Conservation (phyloP, 768 basidiomycete genomes). For the Megacollybia marginata region DNA sequence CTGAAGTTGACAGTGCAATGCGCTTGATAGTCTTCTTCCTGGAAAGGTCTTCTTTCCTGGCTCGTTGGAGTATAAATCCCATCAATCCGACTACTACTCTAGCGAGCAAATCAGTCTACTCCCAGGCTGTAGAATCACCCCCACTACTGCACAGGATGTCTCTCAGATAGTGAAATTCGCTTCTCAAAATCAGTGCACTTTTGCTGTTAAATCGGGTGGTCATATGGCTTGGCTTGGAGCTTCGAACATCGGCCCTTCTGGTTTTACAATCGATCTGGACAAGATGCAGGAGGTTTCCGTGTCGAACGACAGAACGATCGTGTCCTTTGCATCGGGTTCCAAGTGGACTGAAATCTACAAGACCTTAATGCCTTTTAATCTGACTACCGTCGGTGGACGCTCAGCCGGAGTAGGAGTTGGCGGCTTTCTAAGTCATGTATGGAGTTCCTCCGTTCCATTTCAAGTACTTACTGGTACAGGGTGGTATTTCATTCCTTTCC, state of each 20-base stretch:
- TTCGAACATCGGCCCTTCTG: constrained; percentile 3
- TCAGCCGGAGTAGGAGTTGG: constrained; percentile 6
- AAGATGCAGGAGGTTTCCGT: constrained; percentile 3
- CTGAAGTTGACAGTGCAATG: too few species aligned
- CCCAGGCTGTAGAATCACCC: constrained; percentile 8
- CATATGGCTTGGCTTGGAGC: constrained; percentile 2
- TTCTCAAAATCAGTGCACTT: constrained; percentile 2
- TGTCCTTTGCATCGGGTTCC: constrained; percentile 5
- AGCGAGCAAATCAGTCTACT: background rate
- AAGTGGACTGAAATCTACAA: constrained; percentile 7
- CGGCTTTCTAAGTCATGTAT: constrained; percentile 8
- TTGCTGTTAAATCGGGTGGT: constrained; percentile 10
- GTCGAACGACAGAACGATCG: background rate
- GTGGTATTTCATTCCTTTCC: constrained; percentile 13
- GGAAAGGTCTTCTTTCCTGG: constrained; percentile 7
- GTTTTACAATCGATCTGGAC: constrained; percentile 7
- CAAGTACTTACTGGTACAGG: constrained; percentile 1
- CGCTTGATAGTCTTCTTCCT: too few species aligned
- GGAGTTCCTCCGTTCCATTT: background rate
- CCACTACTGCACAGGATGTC: constrained; percentile 5
- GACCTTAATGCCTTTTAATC: constrained; percentile 3
- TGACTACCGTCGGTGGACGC: constrained; percentile 7
- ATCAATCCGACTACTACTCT: constrained; percentile 9
- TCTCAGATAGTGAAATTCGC: constrained; percentile 5
- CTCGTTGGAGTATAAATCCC: constrained; percentile 4